A percentile compares a stretch with the other conserved stretches of the same genome.
phyloP scores from a whole-genome alignment of 768 basidiomycete species.

The Naganishia antarctica region DNA sequence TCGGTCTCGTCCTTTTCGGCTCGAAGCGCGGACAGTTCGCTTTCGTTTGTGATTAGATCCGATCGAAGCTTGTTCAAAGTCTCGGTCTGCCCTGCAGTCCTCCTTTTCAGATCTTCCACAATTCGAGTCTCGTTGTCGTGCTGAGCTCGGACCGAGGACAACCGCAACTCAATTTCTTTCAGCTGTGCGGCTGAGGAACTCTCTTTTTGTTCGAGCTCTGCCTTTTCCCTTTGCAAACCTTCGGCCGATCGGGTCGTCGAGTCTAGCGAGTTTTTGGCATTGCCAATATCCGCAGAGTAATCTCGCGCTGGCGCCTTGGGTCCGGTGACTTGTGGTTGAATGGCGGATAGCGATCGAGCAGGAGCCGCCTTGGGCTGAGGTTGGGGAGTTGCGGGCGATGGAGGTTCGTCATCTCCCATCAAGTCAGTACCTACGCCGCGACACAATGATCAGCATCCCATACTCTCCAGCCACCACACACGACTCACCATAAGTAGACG shows the following conservation, averaged over 20 bases:
- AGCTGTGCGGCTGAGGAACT: conserved; percentile 69
- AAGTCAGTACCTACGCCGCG: conserved; percentile 29
- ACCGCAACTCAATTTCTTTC: conserved; percentile 72
- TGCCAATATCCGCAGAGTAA: conserved; percentile 78
- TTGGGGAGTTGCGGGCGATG: conserved; percentile 10
- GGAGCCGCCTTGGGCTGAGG: conserved; percentile 11
- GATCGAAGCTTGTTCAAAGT: conserved; percentile 68
- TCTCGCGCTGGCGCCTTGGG: conserved; percentile 49
- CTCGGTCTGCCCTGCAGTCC: conserved; percentile 61
- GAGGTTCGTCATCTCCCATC: conserved; percentile 43
- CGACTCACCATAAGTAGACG: not conserved
- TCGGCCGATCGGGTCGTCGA: conserved; percentile 72
- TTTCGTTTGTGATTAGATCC: conserved; percentile 82
- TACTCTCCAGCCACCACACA: not conserved
- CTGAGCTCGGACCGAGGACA: conserved; percentile 73
- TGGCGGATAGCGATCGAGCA: conserved; percentile 7
- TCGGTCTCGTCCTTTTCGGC: conserved; percentile 90
- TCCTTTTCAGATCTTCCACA: conserved; percentile 64
- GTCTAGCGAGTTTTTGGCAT: conserved; percentile 74
- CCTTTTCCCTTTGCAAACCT: conserved; percentile 63
- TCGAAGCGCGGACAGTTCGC: conserved; percentile 78
- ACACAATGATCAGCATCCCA: not conserved
- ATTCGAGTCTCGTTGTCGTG: conserved; percentile 78
- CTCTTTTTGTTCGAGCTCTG: conserved; percentile 61
- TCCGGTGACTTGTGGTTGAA: conserved; percentile 5